phyloP scores from a whole-genome alignment of 495 filamentous ascomycete genomes.

The Penicillium tannophilum region DNA sequence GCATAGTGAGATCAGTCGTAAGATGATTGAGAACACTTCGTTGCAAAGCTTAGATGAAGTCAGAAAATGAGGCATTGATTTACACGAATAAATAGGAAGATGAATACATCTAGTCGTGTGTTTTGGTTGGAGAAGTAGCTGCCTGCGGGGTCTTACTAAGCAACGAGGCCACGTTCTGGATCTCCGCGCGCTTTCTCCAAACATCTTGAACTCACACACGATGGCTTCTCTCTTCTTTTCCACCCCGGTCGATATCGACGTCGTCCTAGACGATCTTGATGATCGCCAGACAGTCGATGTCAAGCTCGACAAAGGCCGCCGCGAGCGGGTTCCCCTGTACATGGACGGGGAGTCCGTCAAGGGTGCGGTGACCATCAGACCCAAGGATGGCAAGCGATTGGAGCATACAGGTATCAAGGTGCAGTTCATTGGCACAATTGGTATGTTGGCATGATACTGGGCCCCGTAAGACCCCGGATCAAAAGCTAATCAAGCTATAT shows the following conservation, averaged over 20 bases:
- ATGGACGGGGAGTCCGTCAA: constrained; percentile 99
- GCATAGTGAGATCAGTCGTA: too few relatives aligned
- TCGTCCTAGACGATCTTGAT: constrained; percentile 93
- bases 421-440: constrained; percentile 99
- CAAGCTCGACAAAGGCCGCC: constrained; percentile 94
- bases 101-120: not conserved
- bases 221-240: constrained; percentile 98
- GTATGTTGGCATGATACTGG: constrained; percentile 42
- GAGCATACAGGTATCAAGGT: constrained; percentile 99
- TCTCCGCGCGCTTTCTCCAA: constrained; percentile 16
- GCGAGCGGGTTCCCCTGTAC: constrained; percentile 95
- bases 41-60: too few relatives aligned
- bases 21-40: too few relatives aligned
- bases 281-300: constrained; percentile 94
- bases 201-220: constrained; percentile 29
- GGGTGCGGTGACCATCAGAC: constrained; percentile 88
- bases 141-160: constrained; percentile 26
- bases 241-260: constrained; percentile 97
- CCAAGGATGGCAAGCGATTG: constrained; percentile 96
- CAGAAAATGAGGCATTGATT: too few relatives aligned
- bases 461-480: not conserved
- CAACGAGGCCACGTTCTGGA: constrained; percentile 25
- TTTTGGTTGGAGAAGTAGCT: constrained; percentile 1
- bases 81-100: too few relatives aligned
- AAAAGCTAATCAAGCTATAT: not conserved